Evolutionary conservation across 1,284 basidiomycete species (phyloP).

Genomic region (Trichosporon sp.): DNA sequence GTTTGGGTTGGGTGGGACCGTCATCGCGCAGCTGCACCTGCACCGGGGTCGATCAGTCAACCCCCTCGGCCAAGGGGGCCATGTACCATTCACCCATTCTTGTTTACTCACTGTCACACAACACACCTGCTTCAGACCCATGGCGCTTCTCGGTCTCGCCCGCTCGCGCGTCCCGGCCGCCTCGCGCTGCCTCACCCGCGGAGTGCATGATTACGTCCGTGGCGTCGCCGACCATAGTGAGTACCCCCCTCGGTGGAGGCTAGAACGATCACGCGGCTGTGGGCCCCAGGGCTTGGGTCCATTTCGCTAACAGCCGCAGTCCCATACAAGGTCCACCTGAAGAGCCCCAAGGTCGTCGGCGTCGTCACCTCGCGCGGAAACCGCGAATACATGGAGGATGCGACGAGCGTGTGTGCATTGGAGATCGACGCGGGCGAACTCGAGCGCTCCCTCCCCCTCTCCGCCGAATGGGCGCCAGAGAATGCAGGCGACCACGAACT

Average conservation of each 20-base stretch:
- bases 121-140: not conserved
- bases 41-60: not conserved
- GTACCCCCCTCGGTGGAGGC: not conserved
- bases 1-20: not conserved
- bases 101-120: not conserved
- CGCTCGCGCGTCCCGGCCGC: not conserved
- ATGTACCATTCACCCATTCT: not conserved
- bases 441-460: constrained; percentile 65
- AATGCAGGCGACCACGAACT: constrained; percentile 60
- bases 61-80: not conserved
- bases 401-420: constrained; percentile 72
- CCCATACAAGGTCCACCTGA: constrained; percentile 53
- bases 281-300: not conserved
- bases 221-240: constrained; percentile 38
- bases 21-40: not conserved
- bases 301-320: constrained; percentile 31
- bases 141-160: constrained; percentile 7
- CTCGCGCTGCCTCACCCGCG: constrained; percentile 22
- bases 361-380: constrained; percentile 73
- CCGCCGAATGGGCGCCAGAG: constrained; percentile 68
- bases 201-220: constrained; percentile 44
- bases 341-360: constrained; percentile 64
- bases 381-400: constrained; percentile 80
- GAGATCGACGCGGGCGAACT: constrained; percentile 74
- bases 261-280: not conserved